Percentiles rank a stretch among this genome's conserved stretches.
Conservation (phyloP, 768 basidiomycete genomes). For the Russula sp. region DNA sequence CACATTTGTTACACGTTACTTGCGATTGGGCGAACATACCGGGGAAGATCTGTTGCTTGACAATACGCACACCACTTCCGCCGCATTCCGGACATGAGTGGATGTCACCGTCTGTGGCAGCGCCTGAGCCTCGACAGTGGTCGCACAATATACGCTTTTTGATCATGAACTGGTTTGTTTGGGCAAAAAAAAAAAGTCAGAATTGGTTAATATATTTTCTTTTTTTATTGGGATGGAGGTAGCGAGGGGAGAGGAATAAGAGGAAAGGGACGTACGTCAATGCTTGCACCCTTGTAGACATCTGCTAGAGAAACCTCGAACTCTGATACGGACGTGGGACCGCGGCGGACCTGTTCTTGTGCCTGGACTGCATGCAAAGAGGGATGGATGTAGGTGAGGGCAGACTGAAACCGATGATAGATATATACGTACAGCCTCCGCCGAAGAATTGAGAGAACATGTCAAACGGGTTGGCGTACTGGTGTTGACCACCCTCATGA, state of each 20-base stretch:
- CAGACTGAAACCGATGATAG: neutral
- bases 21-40: slow-evolving; percentile 94
- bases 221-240: neutral
- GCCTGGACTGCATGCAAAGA: slow-evolving; percentile 38
- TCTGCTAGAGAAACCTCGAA: slow-evolving; percentile 87
- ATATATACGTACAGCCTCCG: slow-evolving; percentile 56
- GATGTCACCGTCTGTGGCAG: slow-evolving; percentile 83
- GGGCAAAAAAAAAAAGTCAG: neutral
- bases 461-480: slow-evolving; percentile 85
- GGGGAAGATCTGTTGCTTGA: slow-evolving; percentile 93
- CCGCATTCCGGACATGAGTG: slow-evolving; percentile 82
- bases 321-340: slow-evolving; percentile 73
- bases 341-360: slow-evolving; percentile 66
- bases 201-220: neutral
- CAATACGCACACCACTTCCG: slow-evolving; percentile 80
- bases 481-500: slow-evolving; percentile 80
- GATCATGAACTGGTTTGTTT: slow-evolving; percentile 73
- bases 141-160: slow-evolving; percentile 92
- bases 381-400: neutral
- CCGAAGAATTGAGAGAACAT: slow-evolving; percentile 93
- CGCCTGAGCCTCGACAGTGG: slow-evolving; percentile 94
- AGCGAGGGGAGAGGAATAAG: neutral
- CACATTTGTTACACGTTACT: slow-evolving; percentile 77
- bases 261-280: slow-evolving; percentile 59
- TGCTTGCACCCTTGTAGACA: slow-evolving; percentile 81